phyloP scores from a whole-genome alignment of 495 filamentous ascomycete genomes.

The Penicillium simplicissimum region DNA sequence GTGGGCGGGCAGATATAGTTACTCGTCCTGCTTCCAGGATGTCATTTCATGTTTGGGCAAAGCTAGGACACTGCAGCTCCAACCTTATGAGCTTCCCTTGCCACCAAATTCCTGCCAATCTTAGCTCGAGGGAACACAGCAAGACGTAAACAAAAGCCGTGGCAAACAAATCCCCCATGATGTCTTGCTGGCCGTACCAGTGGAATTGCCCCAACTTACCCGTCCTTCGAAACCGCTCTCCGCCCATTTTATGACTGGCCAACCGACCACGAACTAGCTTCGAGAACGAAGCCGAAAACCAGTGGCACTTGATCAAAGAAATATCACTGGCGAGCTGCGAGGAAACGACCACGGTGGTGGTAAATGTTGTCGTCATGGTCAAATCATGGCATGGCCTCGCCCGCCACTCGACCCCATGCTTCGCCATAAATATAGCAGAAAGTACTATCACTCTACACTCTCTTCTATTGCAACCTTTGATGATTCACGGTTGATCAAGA shows the following conservation, averaged over 20 bases:
- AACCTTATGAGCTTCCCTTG: neutral
- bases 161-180: neutral
- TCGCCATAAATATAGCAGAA: slow-evolving; percentile 17
- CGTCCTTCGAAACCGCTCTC: neutral
- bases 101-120: neutral
- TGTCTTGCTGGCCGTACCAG: neutral
- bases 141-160: neutral
- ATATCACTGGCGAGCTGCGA: slow-evolving; percentile 18
- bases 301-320: slow-evolving; percentile 14
- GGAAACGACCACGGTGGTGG: slow-evolving; percentile 23
- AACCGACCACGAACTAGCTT: neutral
- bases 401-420: slow-evolving; percentile 21
- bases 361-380: slow-evolving; percentile 31
- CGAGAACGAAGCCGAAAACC: slow-evolving; percentile 17
- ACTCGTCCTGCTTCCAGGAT: too few species aligned
- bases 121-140: neutral
- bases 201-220: slow-evolving; percentile 3
- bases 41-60: neutral
- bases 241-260: slow-evolving; percentile 11
- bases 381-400: slow-evolving; percentile 19
- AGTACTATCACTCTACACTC: neutral
- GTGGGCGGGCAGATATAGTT: too few species aligned
- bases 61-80: neutral
- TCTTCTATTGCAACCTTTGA: neutral
- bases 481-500: neutral